Evolutionary conservation across 495 filamentous ascomycete species (phyloP), one percentile per base, ranked within the genome.

Genomic region (Penicillium daleae): DNA sequence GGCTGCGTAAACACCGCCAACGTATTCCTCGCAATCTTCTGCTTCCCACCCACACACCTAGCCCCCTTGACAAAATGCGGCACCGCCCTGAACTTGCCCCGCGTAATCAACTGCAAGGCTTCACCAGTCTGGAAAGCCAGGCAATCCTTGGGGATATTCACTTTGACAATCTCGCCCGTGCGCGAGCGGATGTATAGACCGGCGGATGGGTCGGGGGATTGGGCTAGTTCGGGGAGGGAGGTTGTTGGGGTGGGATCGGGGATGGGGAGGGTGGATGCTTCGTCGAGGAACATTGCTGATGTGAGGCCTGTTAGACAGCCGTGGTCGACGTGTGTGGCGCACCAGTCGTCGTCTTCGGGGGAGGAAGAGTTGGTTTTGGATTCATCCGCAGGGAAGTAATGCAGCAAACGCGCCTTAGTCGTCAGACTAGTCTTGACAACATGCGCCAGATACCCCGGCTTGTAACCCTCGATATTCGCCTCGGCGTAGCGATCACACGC

Each of bases 1-100:
- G 95, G 95, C 82, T 99, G 95, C 50, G 95, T 99, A 74, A 99
- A 99, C 31, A 99, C 92, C 6, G 95, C 95, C 59, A 99, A 78
- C 53, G 95, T 99, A 80, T 97, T 98, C 63, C 95, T 82, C 46
- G 93, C 93, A 61, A 96, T 83, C 48, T 78, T 75, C 78, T 19
- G 76, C 27, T 66, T 74, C 74, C 52, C 57, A 17, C 59, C 71
- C 73, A 55, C 22, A 65, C 74, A 42, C 74, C 53, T 77, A 68
- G 58, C 87, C 1, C 93, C 95, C 64, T 89, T 86, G 21, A 99
- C 95, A 76, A 96, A 97, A 82, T 99, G 95, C 71, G 95, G 95
- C 57, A 99, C 95, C 1, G 95, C 96, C 71, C 89, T 89, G 77
- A 99, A 96, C 70, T 85, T 88, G 6, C 96, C 96, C 35, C 80